phyloP scores from a whole-genome alignment of 2,329 filamentous ascomycete species.

The Penicillium fuscoglaucum region DNA sequence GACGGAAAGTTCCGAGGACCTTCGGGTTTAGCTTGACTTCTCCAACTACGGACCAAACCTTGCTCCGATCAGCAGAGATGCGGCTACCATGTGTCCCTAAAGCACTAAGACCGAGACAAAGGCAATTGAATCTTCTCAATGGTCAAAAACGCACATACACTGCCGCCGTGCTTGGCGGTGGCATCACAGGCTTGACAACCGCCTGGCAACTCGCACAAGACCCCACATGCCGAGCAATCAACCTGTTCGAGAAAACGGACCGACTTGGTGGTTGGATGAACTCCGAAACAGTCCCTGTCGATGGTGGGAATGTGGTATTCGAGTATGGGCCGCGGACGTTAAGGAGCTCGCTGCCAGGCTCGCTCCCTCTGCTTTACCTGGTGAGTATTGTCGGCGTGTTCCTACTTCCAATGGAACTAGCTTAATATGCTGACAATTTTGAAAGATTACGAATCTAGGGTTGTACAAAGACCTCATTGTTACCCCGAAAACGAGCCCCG shows the following conservation, averaged over 20 bases:
- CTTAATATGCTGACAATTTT: constrained; percentile 15
- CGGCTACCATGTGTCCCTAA: constrained; percentile 26
- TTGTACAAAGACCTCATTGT: constrained; percentile 58
- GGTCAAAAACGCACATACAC: constrained; percentile 35
- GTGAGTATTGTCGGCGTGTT: constrained; percentile 49
- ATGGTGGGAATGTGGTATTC: constrained; percentile 67
- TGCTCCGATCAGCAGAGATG: constrained; percentile 25
- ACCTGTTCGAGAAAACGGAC: constrained; percentile 72
- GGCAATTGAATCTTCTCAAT: constrained; percentile 20
- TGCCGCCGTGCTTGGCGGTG: constrained; percentile 74
- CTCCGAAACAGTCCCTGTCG: constrained; percentile 60
- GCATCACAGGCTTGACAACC: constrained; percentile 76
- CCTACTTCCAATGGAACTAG: not conserved
- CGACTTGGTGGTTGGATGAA: constrained; percentile 82
- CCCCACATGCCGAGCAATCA: constrained; percentile 69
- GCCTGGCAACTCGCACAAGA: constrained; percentile 74
- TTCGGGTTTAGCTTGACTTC: not conserved
- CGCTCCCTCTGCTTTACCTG: constrained; percentile 68
- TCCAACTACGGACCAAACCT: constrained; percentile 2
- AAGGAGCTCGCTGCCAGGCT: constrained; percentile 58
- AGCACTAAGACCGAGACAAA: constrained; percentile 18
- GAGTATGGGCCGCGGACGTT: constrained; percentile 83
- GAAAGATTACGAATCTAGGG: constrained; percentile 59
- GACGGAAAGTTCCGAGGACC: constrained; percentile 1
- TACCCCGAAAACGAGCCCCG: constrained; percentile 52